Conservation (phyloP, 1,284 basidiomycete species). For the Lentinus polychrous region DNA sequence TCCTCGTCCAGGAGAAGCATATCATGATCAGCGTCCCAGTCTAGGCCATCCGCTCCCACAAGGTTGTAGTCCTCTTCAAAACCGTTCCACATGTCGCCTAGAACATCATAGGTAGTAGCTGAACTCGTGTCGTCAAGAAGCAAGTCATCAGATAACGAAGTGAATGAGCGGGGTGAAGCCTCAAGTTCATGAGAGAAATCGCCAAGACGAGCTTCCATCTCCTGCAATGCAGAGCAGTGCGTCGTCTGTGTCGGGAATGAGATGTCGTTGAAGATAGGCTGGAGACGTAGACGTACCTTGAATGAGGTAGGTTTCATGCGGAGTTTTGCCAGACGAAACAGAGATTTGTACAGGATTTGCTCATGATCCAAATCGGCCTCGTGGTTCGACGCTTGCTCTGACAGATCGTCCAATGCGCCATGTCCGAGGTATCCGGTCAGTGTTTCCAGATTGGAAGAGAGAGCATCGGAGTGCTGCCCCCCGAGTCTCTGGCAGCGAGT, state of each 20-base stretch:
- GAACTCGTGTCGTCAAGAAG: too few relatives aligned
- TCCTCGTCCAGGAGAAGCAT: too few relatives aligned
- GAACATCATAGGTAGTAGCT: too few relatives aligned
- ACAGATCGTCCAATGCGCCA: background rate
- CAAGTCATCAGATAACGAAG: background rate
- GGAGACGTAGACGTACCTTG: slow-evolving; percentile 1
- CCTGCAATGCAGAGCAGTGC: too few relatives aligned
- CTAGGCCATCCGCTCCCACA: too few relatives aligned
- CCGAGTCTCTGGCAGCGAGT: background rate
- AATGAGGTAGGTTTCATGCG: slow-evolving; percentile 6
- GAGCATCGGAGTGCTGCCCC: background rate
- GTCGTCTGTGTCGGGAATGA: too few relatives aligned
- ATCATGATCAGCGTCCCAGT: too few relatives aligned
- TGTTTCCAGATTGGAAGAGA: background rate
- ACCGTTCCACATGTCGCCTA: too few relatives aligned
- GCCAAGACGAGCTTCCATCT: too few relatives aligned
- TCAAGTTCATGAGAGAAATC: background rate
- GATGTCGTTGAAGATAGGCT: too few relatives aligned
- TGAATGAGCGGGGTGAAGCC: background rate
- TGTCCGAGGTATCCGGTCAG: background rate
- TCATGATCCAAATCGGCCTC: background rate
- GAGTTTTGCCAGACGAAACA: slow-evolving; percentile 2
- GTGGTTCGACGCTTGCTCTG: background rate
- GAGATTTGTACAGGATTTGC: background rate
- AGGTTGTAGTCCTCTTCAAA: too few relatives aligned